phyloP scores from a whole-genome alignment of 768 basidiomycete genomes.

The Coprinopsis strossmayeri region DNA sequence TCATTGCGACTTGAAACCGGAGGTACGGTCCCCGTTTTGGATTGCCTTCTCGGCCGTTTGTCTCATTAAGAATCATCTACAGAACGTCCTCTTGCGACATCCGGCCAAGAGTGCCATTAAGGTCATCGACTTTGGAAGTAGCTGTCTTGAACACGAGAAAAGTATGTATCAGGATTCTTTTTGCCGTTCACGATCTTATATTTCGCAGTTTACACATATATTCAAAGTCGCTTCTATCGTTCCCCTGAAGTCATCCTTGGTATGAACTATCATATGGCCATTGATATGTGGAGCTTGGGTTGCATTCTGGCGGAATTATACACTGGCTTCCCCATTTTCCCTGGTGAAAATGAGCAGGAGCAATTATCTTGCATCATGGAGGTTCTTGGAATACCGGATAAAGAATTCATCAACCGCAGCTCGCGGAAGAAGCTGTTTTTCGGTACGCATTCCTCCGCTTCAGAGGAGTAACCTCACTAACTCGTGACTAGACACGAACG shows the following conservation, averaged over 20 bases:
- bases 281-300: constrained; percentile 99
- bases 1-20: constrained; percentile 98
- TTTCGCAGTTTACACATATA: constrained; percentile 90
- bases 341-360: constrained; percentile 98
- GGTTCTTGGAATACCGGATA: constrained; percentile 92
- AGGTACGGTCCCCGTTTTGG: constrained; percentile 44
- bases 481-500: constrained; percentile 70
- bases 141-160: constrained; percentile 97
- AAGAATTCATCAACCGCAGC: constrained; percentile 90
- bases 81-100: constrained; percentile 94
- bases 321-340: constrained; percentile 98
- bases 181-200: constrained; percentile 1
- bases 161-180: constrained; percentile 44
- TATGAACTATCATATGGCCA: constrained; percentile 99
- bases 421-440: constrained; percentile 95
- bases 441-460: constrained; percentile 44
- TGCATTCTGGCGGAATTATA: constrained; percentile 97
- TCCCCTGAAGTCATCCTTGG: constrained; percentile 98
- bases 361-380: constrained; percentile 99
- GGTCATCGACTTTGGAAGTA: constrained; percentile 98
- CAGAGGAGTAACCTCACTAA: neutral
- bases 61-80: constrained; percentile 9
- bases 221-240: constrained; percentile 99
- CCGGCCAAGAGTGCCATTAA: constrained; percentile 96
- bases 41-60: neutral